These are phyloP conservation scores for Colletotrichum truncatum DNA, from an alignment of 2,329 filamentous ascomycete species.

Conservation along the genomic window DNA sequence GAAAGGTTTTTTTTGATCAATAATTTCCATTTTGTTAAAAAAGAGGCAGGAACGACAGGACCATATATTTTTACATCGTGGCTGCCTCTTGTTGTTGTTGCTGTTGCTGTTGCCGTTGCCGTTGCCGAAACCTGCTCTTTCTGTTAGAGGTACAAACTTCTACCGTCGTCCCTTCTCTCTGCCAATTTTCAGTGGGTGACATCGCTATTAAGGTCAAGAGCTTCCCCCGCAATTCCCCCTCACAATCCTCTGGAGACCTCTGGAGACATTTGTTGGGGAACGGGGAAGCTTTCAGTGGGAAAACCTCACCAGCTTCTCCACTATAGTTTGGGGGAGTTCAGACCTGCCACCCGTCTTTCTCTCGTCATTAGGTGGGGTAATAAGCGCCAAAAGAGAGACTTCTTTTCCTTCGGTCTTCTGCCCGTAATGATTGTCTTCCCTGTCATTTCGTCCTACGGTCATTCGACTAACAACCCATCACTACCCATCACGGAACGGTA, in stretches of 20 bases:
- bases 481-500: background rate
- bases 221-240: background rate
- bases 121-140: no score
- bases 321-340: no score
- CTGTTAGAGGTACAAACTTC: no score
- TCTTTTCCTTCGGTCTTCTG: background rate
- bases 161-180: no score
- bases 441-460: background rate
- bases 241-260: slow-evolving; percentile 1
- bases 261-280: slow-evolving; percentile 1
- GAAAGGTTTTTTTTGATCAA: no score
- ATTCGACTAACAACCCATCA: background rate
- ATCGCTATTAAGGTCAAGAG: background rate
- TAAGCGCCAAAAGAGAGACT: no score
- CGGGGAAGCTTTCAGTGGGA: background rate
- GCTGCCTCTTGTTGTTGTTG: no score
- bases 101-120: no score
- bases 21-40: no score
- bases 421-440: background rate
- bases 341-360: no score
- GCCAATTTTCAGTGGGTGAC: background rate
- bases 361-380: no score
- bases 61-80: no score
- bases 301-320: background rate
- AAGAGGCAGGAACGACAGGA: background rate